These are phyloP conservation scores for Rhizodiscina lignyota DNA, from an alignment of 495 filamentous ascomycete species.

Conservation along the genomic window DNA sequence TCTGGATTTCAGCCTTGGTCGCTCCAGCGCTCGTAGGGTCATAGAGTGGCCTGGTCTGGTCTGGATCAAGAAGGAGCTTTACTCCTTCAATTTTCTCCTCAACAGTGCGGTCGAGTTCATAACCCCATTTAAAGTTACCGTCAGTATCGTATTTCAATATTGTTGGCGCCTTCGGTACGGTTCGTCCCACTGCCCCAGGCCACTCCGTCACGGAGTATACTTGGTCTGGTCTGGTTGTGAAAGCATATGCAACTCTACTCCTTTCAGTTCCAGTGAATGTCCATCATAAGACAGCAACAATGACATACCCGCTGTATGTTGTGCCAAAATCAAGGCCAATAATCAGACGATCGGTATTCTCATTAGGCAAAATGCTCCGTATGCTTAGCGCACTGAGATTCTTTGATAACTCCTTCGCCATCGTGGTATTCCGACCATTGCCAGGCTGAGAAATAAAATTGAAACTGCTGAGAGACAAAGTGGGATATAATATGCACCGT, in stretches of 20 bases:
- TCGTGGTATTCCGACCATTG: too few species aligned
- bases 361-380: too few species aligned
- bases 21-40: background rate
- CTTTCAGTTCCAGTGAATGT: too few species aligned
- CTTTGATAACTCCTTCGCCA: too few species aligned
- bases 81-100: background rate
- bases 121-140: conserved; percentile 2
- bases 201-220: conserved; percentile 1
- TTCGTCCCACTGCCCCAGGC: background rate
- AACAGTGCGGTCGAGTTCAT: conserved; percentile 1
- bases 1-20: background rate
- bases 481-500: too few species aligned
- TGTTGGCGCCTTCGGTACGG: background rate
- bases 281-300: too few species aligned
- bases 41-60: background rate
- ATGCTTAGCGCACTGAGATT: too few species aligned
- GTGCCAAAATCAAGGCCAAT: conserved; percentile 3
- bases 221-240: conserved; percentile 2
- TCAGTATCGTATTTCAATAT: background rate
- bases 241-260: conserved; percentile 2
- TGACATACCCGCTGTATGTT: conserved; percentile 2
- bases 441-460: too few species aligned
- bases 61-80: background rate
- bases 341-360: too few species aligned
- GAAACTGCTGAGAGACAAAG: too few species aligned